A percentile compares a stretch with the other conserved stretches of the same genome.
phyloP scores from a whole-genome alignment of 495 filamentous ascomycete species.

The Talaromyces stipitatus region DNA sequence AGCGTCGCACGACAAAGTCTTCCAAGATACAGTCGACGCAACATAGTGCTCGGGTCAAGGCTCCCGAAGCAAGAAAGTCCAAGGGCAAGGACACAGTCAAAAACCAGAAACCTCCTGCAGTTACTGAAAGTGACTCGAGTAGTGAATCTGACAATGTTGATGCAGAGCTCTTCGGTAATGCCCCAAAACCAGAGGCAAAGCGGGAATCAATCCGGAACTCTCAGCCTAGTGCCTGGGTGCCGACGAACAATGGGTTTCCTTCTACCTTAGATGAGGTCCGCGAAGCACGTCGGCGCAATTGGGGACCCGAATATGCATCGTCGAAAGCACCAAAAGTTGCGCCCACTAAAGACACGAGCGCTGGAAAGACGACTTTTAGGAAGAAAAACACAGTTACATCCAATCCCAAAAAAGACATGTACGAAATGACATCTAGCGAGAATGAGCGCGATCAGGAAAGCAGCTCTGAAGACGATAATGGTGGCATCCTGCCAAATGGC shows the following conservation, averaged over 20 bases:
- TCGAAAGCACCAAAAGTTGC: neutral
- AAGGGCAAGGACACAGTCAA: neutral
- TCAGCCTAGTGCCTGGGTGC: neutral
- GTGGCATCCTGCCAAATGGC: conserved; percentile 10
- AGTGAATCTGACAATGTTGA: neutral
- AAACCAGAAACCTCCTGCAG: too few relatives aligned
- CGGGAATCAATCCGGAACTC: neutral
- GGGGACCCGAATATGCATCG: too few relatives aligned
- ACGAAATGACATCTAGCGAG: neutral
- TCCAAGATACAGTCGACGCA: too few relatives aligned
- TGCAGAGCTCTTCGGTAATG: neutral
- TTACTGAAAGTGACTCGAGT: conserved; percentile 1
- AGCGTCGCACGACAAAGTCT: too few relatives aligned
- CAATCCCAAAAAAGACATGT: neutral
- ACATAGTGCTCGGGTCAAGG: too few relatives aligned
- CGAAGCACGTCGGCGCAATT: too few relatives aligned
- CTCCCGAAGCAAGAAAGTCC: neutral
- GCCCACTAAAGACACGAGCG: too few relatives aligned
- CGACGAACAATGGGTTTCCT: neutral
- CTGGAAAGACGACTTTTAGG: too few relatives aligned
- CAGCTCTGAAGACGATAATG: neutral
- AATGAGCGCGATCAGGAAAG: neutral
- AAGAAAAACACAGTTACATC: neutral
- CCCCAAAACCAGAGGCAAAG: neutral
- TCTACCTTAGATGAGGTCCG: too few relatives aligned